These are phyloP conservation scores for Castanea sativa DNA, from an alignment of 306 rosid species.

Conservation along the genomic window DNA sequence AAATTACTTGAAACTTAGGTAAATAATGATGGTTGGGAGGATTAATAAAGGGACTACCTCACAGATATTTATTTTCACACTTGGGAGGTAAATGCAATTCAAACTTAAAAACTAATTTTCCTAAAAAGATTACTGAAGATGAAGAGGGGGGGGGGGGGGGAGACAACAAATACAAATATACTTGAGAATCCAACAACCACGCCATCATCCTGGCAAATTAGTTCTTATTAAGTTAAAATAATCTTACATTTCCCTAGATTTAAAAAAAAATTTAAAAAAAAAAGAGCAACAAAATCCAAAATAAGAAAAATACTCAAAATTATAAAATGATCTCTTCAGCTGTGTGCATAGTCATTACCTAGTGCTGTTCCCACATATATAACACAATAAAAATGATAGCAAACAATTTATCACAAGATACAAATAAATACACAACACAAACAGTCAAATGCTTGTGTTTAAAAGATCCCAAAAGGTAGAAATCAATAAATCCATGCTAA, in stretches of 20 bases:
- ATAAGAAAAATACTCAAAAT: neutral
- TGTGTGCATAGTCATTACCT: neutral
- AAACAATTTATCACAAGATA: too few relatives aligned
- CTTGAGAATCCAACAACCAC: neutral
- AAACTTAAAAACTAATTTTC: too few relatives aligned
- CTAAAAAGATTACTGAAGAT: neutral
- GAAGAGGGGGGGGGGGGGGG: neutral
- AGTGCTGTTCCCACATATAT: neutral
- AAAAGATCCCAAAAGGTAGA: too few relatives aligned
- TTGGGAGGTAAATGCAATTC: too few relatives aligned
- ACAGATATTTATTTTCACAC: too few relatives aligned
- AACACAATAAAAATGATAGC: too few relatives aligned
- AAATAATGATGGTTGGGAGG: too few relatives aligned
- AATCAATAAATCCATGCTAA: too few relatives aligned
- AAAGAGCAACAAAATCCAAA: neutral
- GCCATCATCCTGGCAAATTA: constrained; percentile 55
- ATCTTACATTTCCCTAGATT: constrained; percentile 74
- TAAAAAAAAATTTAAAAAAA: constrained; percentile 7
- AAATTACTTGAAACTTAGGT: too few relatives aligned
- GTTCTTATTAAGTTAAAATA: constrained; percentile 45
- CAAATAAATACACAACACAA: too few relatives aligned
- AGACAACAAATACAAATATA: neutral
- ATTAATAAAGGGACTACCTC: too few relatives aligned
- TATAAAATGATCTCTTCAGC: neutral
- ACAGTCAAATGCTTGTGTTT: too few relatives aligned